A percentile compares a stretch with the other conserved stretches of the same genome.
phyloP scores from a whole-genome alignment of 2,329 filamentous ascomycete genomes.

The Sclerotinia glacialis region DNA sequence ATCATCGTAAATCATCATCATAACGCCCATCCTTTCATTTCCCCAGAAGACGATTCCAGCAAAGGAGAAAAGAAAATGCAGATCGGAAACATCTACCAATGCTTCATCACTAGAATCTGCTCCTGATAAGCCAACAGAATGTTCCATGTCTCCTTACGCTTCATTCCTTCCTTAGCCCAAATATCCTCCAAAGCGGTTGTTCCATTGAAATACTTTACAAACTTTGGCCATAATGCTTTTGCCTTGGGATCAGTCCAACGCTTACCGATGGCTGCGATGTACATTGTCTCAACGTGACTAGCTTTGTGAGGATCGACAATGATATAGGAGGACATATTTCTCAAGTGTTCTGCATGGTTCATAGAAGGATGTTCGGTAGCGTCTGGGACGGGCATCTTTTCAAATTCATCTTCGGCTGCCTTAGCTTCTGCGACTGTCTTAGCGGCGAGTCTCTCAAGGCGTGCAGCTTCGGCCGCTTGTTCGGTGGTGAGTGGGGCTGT shows the following conservation, averaged over 20 bases:
- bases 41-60: neutral
- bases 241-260: constrained; percentile 51
- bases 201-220: constrained; percentile 85
- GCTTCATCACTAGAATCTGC: constrained; percentile 63
- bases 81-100: constrained; percentile 55
- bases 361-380: constrained; percentile 54
- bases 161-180: constrained; percentile 78
- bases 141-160: constrained; percentile 76
- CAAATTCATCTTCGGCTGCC: constrained; percentile 36
- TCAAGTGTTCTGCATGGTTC: constrained; percentile 57
- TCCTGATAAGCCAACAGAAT: constrained; percentile 64
- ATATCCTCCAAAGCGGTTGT: constrained; percentile 82
- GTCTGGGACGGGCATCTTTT: constrained; percentile 42
- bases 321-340: constrained; percentile 59
- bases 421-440: constrained; percentile 55
- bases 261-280: constrained; percentile 57
- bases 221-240: constrained; percentile 65
- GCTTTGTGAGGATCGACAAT: constrained; percentile 78
- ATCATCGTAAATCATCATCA: neutral
- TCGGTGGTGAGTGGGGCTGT: constrained; percentile 48
- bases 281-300: constrained; percentile 73
- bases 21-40: neutral
- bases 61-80: neutral
- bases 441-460: constrained; percentile 56
- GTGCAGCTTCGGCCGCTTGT: constrained; percentile 59